These are phyloP conservation scores for Boehmeria nivea DNA, from an alignment of 306 rosid genomes.

Conservation along the genomic window DNA sequence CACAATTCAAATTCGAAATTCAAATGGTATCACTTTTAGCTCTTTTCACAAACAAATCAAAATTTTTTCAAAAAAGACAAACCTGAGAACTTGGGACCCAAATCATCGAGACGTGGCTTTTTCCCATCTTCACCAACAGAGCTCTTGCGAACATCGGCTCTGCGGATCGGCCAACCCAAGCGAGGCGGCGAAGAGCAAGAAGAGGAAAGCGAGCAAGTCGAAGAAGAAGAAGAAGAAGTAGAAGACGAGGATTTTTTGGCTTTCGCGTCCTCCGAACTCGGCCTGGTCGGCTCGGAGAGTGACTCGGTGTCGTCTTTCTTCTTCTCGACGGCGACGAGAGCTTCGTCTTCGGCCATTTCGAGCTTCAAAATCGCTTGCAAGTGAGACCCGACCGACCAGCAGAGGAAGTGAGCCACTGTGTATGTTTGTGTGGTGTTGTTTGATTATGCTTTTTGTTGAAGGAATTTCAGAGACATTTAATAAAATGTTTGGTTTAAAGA, in stretches of 20 bases:
- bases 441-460: conserved; percentile 6
- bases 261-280: no score
- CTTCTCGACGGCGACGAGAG: conserved; percentile 35
- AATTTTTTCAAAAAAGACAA: not conserved
- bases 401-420: conserved; percentile 28
- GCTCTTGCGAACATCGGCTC: conserved; percentile 55
- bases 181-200: conserved; percentile 46
- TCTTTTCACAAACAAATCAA: not conserved
- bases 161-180: conserved; percentile 93
- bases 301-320: conserved; percentile 21
- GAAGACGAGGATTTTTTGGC: no score
- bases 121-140: conserved; percentile 37
- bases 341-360: conserved; percentile 40
- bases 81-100: conserved; percentile 59
- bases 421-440: not conserved
- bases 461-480: conserved; percentile 13
- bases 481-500: not conserved
- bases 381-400: conserved; percentile 33
- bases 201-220: conserved; percentile 44
- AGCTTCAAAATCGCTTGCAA: conserved; percentile 28
- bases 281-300: not conserved
- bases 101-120: conserved; percentile 27
- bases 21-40: not conserved
- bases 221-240: conserved; percentile 52
- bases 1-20: not conserved